Conservation (phyloP, 768 basidiomycete genomes). For the Mycena amicta region DNA sequence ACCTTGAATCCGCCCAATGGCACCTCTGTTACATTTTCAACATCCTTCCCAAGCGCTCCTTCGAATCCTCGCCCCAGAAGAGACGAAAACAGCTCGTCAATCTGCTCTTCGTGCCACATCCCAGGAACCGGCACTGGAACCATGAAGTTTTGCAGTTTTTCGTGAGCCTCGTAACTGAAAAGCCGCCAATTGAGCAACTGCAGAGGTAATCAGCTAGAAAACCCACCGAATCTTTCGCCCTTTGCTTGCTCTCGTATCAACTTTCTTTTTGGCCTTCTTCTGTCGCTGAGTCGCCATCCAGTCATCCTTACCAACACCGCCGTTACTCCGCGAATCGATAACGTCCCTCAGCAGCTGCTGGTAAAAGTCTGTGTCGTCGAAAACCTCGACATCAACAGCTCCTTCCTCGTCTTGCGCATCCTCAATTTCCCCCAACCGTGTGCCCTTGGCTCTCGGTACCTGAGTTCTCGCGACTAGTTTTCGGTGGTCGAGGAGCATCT, state of each 20-base stretch:
- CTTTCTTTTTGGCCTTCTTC: conserved; percentile 78
- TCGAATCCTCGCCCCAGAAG: conserved; percentile 79
- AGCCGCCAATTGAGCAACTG: background rate
- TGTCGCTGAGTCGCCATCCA: conserved; percentile 70
- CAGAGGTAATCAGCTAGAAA: background rate
- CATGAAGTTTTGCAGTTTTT: conserved; percentile 97
- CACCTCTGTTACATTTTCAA: conserved; percentile 23
- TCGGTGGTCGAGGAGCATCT: conserved; percentile 58
- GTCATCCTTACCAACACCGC: conserved; percentile 48
- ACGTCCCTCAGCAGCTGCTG: conserved; percentile 89
- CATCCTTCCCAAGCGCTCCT: conserved; percentile 28
- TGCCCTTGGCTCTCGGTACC: conserved; percentile 50
- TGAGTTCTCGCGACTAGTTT: conserved; percentile 69
- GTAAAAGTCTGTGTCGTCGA: conserved; percentile 93
- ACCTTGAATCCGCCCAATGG: conserved; percentile 53
- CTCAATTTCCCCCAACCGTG: conserved; percentile 42
- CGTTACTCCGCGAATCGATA: conserved; percentile 68
- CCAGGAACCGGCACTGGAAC: conserved; percentile 74
- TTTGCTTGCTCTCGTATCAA: conserved; percentile 96
- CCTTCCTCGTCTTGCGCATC: conserved; percentile 37
- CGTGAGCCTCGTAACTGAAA: conserved; percentile 85
- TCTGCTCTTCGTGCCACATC: conserved; percentile 94
- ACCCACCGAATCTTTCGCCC: conserved; percentile 86
- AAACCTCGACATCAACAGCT: conserved; percentile 50
- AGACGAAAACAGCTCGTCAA: conserved; percentile 91